phyloP scores from a whole-genome alignment of 2,329 filamentous ascomycete species.

The Alternaria triticina region DNA sequence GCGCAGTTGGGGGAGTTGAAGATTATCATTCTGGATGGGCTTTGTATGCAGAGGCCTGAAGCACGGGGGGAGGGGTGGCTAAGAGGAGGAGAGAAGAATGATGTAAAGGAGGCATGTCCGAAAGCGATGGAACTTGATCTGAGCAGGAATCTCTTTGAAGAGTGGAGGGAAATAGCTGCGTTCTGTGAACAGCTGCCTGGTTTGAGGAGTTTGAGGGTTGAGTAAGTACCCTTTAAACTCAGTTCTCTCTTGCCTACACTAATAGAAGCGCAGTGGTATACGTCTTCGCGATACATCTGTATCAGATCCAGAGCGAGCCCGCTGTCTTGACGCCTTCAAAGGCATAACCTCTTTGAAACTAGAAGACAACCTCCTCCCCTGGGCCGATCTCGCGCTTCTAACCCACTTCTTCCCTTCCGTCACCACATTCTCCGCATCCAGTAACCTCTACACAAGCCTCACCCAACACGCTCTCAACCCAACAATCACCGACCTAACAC shows the following conservation, averaged over 20 bases:
- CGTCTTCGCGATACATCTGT: conserved; percentile 60
- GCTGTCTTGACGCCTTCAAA: conserved; percentile 37
- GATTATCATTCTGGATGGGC: conserved; percentile 81
- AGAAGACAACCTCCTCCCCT: conserved; percentile 55
- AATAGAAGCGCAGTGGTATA: conserved; percentile 67
- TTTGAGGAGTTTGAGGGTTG: conserved; percentile 71
- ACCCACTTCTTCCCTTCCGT: conserved; percentile 64
- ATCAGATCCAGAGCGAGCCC: conserved; percentile 27
- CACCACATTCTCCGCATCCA: conserved; percentile 55
- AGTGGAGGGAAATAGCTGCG: conserved; percentile 68
- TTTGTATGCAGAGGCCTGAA: conserved; percentile 62
- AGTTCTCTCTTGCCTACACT: not conserved
- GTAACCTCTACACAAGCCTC: conserved; percentile 48
- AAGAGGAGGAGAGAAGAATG: conserved; percentile 32
- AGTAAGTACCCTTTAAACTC: conserved; percentile 59
- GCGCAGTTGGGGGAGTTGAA: conserved; percentile 78
- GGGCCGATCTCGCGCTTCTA: conserved; percentile 47
- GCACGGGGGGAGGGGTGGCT: conserved; percentile 31
- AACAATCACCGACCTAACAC: conserved; percentile 67
- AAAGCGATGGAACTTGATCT: conserved; percentile 78
- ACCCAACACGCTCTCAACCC: conserved; percentile 50
- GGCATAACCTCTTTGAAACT: conserved; percentile 56
- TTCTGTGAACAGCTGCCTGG: conserved; percentile 75
- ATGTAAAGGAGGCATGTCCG: conserved; percentile 64
- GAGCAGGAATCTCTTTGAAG: conserved; percentile 80